Percentiles rank a stretch among this genome's conserved stretches.
phyloP scores from a whole-genome alignment of 2,329 filamentous ascomycete genomes.

The Albifimbria verrucaria region DNA sequence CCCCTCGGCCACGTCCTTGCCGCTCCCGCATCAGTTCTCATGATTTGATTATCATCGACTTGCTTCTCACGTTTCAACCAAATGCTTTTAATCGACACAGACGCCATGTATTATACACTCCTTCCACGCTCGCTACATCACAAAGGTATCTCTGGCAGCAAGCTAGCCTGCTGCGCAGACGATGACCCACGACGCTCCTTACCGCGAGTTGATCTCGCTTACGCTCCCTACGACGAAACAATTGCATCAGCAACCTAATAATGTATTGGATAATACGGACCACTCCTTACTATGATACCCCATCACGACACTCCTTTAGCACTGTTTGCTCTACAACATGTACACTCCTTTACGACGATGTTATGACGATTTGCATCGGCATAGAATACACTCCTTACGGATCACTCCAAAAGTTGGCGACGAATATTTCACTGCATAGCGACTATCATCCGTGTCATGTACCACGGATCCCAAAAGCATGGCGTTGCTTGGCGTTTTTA shows the following conservation, averaged over 20 bases:
- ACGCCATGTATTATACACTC: slow-evolving; percentile 34
- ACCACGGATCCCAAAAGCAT: slow-evolving; percentile 20
- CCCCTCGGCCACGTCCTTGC: slow-evolving; percentile 16
- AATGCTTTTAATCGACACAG: slow-evolving; percentile 26
- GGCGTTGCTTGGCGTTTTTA: slow-evolving; percentile 19
- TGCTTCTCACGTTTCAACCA: slow-evolving; percentile 13
- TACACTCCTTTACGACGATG: slow-evolving; percentile 34
- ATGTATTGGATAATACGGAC: slow-evolving; percentile 6
- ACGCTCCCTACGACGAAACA: slow-evolving; percentile 24
- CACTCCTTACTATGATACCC: slow-evolving; percentile 6
- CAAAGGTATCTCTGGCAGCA: slow-evolving; percentile 5
- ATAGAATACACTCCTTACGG: slow-evolving; percentile 47
- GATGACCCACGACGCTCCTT: slow-evolving; percentile 18
- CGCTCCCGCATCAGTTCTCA: slow-evolving; percentile 10
- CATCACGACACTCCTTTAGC: slow-evolving; percentile 26
- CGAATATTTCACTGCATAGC: slow-evolving; percentile 49
- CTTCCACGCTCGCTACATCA: slow-evolving; percentile 32
- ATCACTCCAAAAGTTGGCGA: slow-evolving; percentile 25
- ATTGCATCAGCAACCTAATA: neutral
- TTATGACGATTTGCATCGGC: slow-evolving; percentile 31
- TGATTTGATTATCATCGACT: slow-evolving; percentile 12
- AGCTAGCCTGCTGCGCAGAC: neutral
- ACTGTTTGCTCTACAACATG: slow-evolving; percentile 25
- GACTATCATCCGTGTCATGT: slow-evolving; percentile 38
- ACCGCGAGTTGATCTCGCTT: slow-evolving; percentile 26